phyloP scores from a whole-genome alignment of 169 alveolate genomes.

The Perkinsus marinus region DNA sequence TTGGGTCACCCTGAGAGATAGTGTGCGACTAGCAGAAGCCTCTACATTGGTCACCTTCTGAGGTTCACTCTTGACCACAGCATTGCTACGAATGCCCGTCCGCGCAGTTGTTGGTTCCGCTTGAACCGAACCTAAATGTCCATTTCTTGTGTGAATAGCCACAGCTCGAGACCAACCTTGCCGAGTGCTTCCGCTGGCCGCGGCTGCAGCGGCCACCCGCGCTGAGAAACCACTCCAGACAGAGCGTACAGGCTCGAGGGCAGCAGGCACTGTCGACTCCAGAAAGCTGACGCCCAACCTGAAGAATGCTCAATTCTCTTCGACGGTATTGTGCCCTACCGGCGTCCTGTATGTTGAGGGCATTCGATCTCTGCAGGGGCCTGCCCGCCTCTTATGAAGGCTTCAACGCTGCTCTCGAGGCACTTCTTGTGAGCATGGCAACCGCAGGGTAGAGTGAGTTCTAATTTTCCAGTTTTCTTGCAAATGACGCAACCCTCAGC shows the following conservation, averaged over 20 bases:
- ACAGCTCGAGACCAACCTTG: not conserved
- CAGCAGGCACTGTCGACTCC: not conserved
- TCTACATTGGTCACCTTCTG: not conserved
- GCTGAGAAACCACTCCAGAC: not conserved
- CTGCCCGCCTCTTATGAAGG: not conserved
- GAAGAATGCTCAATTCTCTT: not conserved
- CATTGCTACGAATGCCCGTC: no score
- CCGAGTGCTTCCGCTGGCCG: not conserved
- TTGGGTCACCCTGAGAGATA: not conserved
- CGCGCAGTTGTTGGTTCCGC: no score
- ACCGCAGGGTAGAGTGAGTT: not conserved
- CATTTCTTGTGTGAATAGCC: no score
- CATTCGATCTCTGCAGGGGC: not conserved
- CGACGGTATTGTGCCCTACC: not conserved
- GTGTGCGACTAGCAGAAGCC: not conserved
- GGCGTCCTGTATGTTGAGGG: not conserved
- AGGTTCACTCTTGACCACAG: not conserved
- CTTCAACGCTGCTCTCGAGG: not conserved
- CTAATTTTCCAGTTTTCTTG: not conserved
- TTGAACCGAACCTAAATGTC: no score
- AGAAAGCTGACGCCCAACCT: not conserved
- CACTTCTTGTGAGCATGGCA: not conserved
- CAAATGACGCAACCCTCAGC: not conserved
- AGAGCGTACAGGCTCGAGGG: not conserved
- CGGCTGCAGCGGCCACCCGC: not conserved